phyloP scores from a whole-genome alignment of 257 asterid genomes.

The Nemophila menziesii region DNA sequence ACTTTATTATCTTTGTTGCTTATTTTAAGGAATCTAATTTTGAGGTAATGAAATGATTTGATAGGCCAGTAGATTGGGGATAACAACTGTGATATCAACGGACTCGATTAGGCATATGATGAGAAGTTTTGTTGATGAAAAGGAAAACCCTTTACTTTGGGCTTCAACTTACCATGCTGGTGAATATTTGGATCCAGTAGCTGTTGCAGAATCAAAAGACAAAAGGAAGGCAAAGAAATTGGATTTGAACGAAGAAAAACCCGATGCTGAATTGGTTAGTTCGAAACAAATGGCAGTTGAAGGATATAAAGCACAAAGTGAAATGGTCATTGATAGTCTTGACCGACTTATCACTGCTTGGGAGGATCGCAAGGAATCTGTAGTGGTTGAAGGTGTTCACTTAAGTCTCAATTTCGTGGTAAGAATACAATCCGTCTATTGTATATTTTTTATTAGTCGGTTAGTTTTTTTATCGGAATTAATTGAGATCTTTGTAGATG shows the following conservation, averaged over 20 bases:
- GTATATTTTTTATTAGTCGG: background rate
- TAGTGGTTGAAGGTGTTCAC: slow-evolving; percentile 98
- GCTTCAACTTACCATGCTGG: slow-evolving; percentile 99
- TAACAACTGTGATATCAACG: slow-evolving; percentile 91
- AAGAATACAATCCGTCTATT: slow-evolving; percentile 9
- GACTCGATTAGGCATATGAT: slow-evolving; percentile 99
- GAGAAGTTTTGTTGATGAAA: slow-evolving; percentile 94
- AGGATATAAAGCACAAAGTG: slow-evolving; percentile 98
- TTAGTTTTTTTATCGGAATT: slow-evolving; percentile 3
- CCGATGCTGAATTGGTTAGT: slow-evolving; percentile 47
- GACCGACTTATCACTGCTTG: slow-evolving; percentile 88
- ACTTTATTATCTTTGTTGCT: background rate
- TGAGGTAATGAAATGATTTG: slow-evolving; percentile 7
- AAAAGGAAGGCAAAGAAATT: slow-evolving; percentile 82
- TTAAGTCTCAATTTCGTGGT: slow-evolving; percentile 99
- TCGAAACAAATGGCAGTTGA: slow-evolving; percentile 90
- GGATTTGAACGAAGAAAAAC: slow-evolving; percentile 24
- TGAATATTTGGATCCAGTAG: slow-evolving; percentile 81
- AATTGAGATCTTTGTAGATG: slow-evolving; percentile 51
- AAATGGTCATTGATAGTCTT: slow-evolving; percentile 98
- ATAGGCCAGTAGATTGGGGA: slow-evolving; percentile 96
- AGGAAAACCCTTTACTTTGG: slow-evolving; percentile 91
- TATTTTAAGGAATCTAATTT: slow-evolving; percentile 2
- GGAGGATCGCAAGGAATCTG: slow-evolving; percentile 97
- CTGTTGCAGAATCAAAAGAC: slow-evolving; percentile 82